Base-by-base conservation (phyloP, 108 stramenopile genomes). In the Epipyxis sp. region DNA sequence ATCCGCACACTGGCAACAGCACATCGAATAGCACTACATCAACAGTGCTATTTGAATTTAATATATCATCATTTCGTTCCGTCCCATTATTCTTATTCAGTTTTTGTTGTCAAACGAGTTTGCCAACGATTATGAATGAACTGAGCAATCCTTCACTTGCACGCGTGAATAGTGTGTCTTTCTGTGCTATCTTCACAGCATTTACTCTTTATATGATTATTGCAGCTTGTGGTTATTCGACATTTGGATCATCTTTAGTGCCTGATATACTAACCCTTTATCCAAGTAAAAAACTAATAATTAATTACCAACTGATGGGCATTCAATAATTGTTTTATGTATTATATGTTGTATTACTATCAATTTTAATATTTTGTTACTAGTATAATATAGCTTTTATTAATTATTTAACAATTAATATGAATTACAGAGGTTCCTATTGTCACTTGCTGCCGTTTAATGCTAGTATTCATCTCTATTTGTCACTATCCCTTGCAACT, bases 41-140 rank as follows among this genome's bases (percentile, higher is more conserved):
- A 6, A 50, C 6, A 6, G 6, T 50, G 13, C 20, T 50, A 50
- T 50, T 50, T 50, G 20, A 50, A 13, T 6, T 50, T 50, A 20
- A 50, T 50, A 50, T 20, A 50, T 13, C 20, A 20, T 13, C 6
- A 50, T 6, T 50, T 40, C 77, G 90, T 16, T 81, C 90, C 6
- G 87, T 91, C 59, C n/a, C n/a, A n/a, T n/a, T n/a, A n/a, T 92
- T 92, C 78, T 80, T 91, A 1, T 92, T 90, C 81, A 59, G 82
- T 42, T 92, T 88, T 84, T 90, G 90, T 10, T 90, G 90, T 69
- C 91, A 92, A 40, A 90, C 90, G 78, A 92, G 91, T 76, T 89
- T 92, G 42, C 90, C 90, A 65, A 78, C 88, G 0, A 83, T 91
- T 59, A 81, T 84, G 62, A 91, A 90, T 81, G 91, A 92, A 76